These are phyloP conservation scores for Podaxis mareebaensis DNA, from an alignment of 768 basidiomycete species.

Conservation along the genomic window DNA sequence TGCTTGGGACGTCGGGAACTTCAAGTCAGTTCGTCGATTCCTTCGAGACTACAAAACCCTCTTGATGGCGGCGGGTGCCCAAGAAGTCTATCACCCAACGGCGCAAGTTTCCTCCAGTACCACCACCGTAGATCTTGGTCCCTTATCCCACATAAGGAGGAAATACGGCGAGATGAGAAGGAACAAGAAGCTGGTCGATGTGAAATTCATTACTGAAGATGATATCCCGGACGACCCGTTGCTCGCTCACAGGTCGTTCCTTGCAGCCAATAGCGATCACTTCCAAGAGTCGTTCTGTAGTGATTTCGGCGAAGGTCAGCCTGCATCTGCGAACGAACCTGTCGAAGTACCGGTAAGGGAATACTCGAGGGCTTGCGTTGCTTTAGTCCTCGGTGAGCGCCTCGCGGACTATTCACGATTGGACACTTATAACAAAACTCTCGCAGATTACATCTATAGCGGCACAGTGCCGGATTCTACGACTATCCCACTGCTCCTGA, in stretches of 20 bases:
- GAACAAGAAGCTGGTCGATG: constrained; percentile 9
- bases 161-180: constrained; percentile 14
- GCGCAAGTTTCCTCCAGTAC: background rate
- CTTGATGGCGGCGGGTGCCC: constrained; percentile 15
- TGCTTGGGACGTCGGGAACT: constrained; percentile 10
- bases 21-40: constrained; percentile 15
- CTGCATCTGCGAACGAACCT: background rate
- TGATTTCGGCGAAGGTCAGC: constrained; percentile 4
- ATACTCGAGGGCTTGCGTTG: constrained; percentile 1
- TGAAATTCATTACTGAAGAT: constrained; percentile 8
- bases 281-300: constrained; percentile 12
- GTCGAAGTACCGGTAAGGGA: background rate
- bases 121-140: background rate
- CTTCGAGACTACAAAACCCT: constrained; percentile 4
- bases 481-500: background rate
- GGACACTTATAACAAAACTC: background rate
- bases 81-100: constrained; percentile 11
- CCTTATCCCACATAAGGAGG: background rate
- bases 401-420: background rate
- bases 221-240: constrained; percentile 2
- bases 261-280: constrained; percentile 8
- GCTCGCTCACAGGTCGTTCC: constrained; percentile 17
- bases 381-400: constrained; percentile 8
- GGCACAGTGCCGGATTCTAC: background rate
- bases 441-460: constrained; percentile 7